Base-by-base conservation (phyloP, 352 stramenopile species). In the Globisporangium nodosum region DNA sequence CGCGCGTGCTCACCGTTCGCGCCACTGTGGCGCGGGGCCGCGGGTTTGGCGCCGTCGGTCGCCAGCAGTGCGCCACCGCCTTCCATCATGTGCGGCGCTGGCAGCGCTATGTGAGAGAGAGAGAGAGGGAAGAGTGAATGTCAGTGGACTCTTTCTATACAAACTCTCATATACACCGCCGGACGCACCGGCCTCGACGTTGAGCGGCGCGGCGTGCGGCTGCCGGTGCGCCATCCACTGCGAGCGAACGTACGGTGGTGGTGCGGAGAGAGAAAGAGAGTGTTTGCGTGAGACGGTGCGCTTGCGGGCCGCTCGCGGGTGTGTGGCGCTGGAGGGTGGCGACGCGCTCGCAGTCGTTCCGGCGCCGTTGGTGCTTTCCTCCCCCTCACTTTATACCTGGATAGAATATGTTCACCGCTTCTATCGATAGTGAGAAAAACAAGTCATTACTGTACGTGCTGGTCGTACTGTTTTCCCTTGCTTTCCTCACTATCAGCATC, bases 31-130 rank as follows among this genome's bases (percentile, higher is more conserved):
- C 58, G 58, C 43, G 57, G 50, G 16, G 58, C 48, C 40, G 50
- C 11, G 7, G 43, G 43, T 6, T 49, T 49, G 18, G 43, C 43
- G 11, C 43, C 43, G 43, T 49, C 43, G 6, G 54, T 51, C 21
- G 56, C 53, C 35, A 53, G 58, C 15, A 53, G 27, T 20, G 58
- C 58, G 35, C 58, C 58, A n/a, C 52, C 30, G 45, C 52, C 58
- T 49, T 64, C 58, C 58, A 64, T 64, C 58, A 64, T 64, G 35
- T 49, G 43, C n/a, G 3, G 43, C 43, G 43, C 18, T 27, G n/a
- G 18, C 5, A 27, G 43, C 16, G 18, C 43, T 49, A 9, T 18
- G 40, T 16, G 11, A 24, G 21, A 24, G 21, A 24, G 21, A 24
- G 21, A 24, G 21, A 24, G 21, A 24, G 21, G 21, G 21, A 24